Evolutionary conservation across 257 asterid species (phyloP), one percentile per base, ranked within the genome.

Genomic region (Echium plantagineum): DNA sequence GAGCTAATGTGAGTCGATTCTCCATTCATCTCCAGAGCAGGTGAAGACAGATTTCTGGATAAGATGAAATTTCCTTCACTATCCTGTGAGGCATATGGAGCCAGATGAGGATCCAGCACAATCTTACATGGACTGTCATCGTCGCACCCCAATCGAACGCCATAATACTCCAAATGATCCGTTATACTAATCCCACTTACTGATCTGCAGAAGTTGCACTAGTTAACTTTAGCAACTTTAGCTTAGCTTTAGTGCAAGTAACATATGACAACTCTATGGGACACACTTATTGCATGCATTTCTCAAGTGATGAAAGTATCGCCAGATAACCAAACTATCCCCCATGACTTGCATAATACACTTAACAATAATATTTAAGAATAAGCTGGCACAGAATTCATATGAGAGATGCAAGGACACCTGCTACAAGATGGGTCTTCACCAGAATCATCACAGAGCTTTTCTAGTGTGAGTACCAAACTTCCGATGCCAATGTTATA

Each of bases 381-480:
- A 53, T 21, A n/a, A 18, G 10, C 4, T 10, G 15, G 22, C 57
- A 19, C 8, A 3, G 15, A 42, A 24, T 15, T 24, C 60, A 56
- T 19, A 31, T 21, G 35, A 56, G 21, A 57, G 16, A 62, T 32
- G 63, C 62, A 64, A 57, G 72, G 75, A 68, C 72, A 76, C 99
- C 99, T 89, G 94, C 97, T 84, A 77, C 99, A 93, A 54, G 81
- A 77, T 32, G 99, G 95, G 73, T 93, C 99, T 77, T 93, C 99
- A 51, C 99, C 99, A 21, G 99, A 93, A 70, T 69, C 79, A 73
- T 89, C 99, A 56, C 99, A 93, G 62, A 85, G 80, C 72, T 71
- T 80, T 80, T 93, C 99, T n/a, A 67, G 75, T 22, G 79, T 56
- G 63, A 74, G 83, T 62, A 74, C 69, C 19, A 89, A 75, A 75